phyloP scores from a whole-genome alignment of 202 grass and related monocot species.

The Eragrostis tef region DNA sequence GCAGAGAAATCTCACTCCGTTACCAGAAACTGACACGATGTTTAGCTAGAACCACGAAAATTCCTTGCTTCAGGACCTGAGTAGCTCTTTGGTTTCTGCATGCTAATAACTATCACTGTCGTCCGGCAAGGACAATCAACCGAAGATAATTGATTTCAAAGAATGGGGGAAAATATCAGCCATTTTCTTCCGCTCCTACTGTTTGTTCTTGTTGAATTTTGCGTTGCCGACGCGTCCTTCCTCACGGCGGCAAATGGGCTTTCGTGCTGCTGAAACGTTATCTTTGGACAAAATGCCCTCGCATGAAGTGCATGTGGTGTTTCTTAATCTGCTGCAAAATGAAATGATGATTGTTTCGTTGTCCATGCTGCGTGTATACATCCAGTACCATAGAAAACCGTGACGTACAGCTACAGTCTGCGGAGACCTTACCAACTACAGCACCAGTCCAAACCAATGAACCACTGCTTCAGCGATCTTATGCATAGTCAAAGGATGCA shows the following conservation, averaged over 20 bases:
- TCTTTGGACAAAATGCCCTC: neutral
- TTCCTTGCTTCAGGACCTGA: neutral
- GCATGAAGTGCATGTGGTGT: neutral
- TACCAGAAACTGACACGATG: constrained; percentile 25
- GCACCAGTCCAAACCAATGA: neutral
- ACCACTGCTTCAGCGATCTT: neutral
- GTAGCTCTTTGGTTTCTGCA: neutral
- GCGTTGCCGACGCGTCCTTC: neutral
- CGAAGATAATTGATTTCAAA: neutral
- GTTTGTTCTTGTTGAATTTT: neutral
- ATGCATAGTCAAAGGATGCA: neutral
- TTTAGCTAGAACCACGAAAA: neutral
- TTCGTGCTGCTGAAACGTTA: neutral
- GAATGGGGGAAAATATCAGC: neutral
- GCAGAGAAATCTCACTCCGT: neutral
- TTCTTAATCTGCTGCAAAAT: neutral
- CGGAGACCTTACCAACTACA: neutral
- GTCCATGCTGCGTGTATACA: neutral
- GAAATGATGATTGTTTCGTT: neutral
- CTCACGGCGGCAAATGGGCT: neutral
- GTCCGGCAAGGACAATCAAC: neutral
- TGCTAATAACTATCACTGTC: neutral
- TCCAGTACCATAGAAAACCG: neutral
- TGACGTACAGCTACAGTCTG: neutral
- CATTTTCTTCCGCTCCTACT: neutral